Evolutionary conservation across 495 filamentous ascomycete species (phyloP).

Genomic region (Aspergillus nanangensis): DNA sequence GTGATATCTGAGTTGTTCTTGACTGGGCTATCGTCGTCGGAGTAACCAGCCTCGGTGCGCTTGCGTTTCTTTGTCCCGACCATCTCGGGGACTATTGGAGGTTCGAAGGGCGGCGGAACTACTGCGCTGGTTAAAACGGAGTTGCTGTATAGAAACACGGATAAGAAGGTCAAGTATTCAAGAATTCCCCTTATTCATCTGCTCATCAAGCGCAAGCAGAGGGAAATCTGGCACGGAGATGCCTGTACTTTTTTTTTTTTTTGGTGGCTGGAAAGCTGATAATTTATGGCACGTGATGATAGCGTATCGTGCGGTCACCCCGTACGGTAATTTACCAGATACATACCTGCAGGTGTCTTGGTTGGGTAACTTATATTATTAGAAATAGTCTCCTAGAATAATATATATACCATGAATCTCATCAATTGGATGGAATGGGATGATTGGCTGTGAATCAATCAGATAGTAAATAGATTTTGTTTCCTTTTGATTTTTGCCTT

Average conservation of each 20-base stretch:
- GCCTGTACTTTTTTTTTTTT: not conserved
- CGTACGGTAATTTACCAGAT: too few species aligned
- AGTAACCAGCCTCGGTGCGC: conserved; percentile 18
- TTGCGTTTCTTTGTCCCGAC: conserved; percentile 30
- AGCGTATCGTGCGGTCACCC: not conserved
- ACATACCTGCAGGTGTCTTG: too few species aligned
- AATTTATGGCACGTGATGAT: conserved; percentile 14
- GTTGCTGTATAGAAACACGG: too few species aligned
- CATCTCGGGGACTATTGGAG: conserved; percentile 12
- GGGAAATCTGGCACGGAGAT: not conserved
- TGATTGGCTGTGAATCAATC: too few species aligned
- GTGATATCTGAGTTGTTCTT: conserved; percentile 4
- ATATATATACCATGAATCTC: too few species aligned
- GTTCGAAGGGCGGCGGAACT: not conserved
- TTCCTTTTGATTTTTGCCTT: not conserved
- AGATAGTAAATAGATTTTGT: too few species aligned
- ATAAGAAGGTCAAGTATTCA: not conserved
- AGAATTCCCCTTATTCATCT: not conserved
- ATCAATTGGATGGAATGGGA: too few species aligned
- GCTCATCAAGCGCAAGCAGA: too few species aligned
- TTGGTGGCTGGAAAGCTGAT: not conserved
- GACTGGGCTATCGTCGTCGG: conserved; percentile 22
- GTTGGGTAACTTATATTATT: too few species aligned
- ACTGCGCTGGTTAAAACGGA: too few species aligned
- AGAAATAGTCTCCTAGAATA: too few species aligned